Evolutionary conservation across 495 filamentous ascomycete genomes (phyloP).

Genomic region (Talaromyces proteolyticus): DNA sequence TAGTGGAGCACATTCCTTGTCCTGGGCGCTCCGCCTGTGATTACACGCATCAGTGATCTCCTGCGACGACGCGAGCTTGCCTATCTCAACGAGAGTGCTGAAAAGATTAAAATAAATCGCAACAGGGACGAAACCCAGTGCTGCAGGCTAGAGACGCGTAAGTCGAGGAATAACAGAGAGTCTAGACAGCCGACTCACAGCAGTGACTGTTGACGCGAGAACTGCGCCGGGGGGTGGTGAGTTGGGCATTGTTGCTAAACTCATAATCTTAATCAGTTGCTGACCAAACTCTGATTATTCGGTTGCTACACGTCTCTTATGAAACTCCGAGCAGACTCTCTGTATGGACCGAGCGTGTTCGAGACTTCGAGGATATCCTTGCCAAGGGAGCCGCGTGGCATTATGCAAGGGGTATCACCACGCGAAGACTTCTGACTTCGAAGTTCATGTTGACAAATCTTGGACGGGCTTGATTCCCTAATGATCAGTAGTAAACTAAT

Average conservation of each 20-base stretch:
- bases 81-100: constrained; percentile 15
- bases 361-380: too few species aligned
- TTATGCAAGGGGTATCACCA: background rate
- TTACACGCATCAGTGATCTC: constrained; percentile 20
- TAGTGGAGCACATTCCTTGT: constrained; percentile 11
- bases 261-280: too few species aligned
- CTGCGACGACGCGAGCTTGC: constrained; percentile 15
- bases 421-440: too few species aligned
- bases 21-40: constrained; percentile 3
- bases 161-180: background rate
- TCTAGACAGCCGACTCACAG: constrained; percentile 11
- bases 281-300: too few species aligned
- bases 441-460: too few species aligned
- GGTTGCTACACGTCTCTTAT: too few species aligned
- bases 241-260: background rate
- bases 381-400: background rate
- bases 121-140: constrained; percentile 31
- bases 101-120: constrained; percentile 30
- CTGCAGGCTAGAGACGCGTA: constrained; percentile 14
- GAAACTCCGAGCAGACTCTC: too few species aligned
- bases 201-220: constrained; percentile 21
- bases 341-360: too few species aligned
- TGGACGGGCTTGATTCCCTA: too few species aligned
- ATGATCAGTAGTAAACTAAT: too few species aligned
- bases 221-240: constrained; percentile 16